A percentile compares a stretch with the other conserved stretches of the same genome.
These are phyloP conservation scores for Fusarium sp. DNA, from an alignment of 2,329 filamentous ascomycete species.

Conservation along the genomic window DNA sequence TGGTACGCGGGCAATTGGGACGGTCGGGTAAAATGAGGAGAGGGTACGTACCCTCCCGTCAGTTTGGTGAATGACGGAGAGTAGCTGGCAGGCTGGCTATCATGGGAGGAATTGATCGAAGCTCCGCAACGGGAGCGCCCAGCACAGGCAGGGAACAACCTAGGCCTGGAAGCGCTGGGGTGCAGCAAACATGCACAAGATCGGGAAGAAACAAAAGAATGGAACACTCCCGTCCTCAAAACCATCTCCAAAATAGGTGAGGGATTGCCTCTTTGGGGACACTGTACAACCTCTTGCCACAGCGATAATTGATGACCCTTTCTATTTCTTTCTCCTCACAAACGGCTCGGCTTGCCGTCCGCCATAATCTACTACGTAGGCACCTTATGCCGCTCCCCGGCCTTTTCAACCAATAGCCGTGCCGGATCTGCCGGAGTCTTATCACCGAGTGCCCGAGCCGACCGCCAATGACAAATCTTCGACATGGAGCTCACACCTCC, in stretches of 20 bases:
- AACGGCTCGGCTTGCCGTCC: slow-evolving; percentile 29
- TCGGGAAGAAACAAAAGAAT: too few species aligned
- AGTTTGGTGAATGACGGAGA: background rate
- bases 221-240: background rate
- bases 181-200: background rate
- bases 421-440: slow-evolving; percentile 45
- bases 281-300: slow-evolving; percentile 26
- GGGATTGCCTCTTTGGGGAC: background rate
- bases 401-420: slow-evolving; percentile 52
- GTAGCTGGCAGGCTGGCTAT: too few species aligned
- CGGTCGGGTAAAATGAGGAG: background rate
- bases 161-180: slow-evolving; percentile 1
- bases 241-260: background rate
- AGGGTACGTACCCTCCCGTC: slow-evolving; percentile 4
- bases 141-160: slow-evolving; percentile 15
- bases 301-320: slow-evolving; percentile 24
- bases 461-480: slow-evolving; percentile 57
- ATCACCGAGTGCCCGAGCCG: slow-evolving; percentile 57
- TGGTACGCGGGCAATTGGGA: background rate
- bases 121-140: slow-evolving; percentile 15
- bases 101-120: background rate
- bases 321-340: slow-evolving; percentile 21
- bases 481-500: slow-evolving; percentile 43
- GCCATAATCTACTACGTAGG: slow-evolving; percentile 24
- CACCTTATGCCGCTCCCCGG: slow-evolving; percentile 34